Evolutionary conservation across 1,284 basidiomycete species (phyloP).

Genomic region (Cryptococcus maquisensis): DNA sequence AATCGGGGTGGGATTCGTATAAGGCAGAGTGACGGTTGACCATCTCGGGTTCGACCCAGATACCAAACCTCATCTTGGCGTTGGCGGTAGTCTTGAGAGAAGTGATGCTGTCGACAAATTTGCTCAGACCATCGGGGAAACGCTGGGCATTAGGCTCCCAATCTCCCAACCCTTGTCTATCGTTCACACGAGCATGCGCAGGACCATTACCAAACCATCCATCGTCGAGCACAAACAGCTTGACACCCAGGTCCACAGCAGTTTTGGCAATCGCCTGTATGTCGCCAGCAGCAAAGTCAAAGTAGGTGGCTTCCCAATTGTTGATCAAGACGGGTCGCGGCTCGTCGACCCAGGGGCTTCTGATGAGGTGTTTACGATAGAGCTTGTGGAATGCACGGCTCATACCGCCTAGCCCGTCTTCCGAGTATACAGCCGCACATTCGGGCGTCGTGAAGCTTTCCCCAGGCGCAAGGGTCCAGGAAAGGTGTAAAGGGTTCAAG

Average conservation of each 20-base stretch:
- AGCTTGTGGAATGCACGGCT: slow-evolving; percentile 17
- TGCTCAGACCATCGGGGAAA: slow-evolving; percentile 26
- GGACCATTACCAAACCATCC: slow-evolving; percentile 36
- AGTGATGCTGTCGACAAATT: slow-evolving; percentile 14
- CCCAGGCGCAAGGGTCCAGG: too few relatives aligned
- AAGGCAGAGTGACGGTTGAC: slow-evolving; percentile 31
- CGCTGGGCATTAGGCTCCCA: slow-evolving; percentile 29
- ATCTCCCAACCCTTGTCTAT: slow-evolving; percentile 27
- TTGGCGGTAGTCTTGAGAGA: slow-evolving; percentile 6
- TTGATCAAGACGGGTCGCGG: slow-evolving; percentile 31
- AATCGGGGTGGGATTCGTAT: slow-evolving; percentile 34
- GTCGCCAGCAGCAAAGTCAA: slow-evolving; percentile 25
- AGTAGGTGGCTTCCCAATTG: slow-evolving; percentile 40
- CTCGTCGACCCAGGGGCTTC: slow-evolving; percentile 10
- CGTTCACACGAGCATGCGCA: not conserved
- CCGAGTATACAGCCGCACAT: too few relatives aligned
- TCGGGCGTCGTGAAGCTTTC: too few relatives aligned
- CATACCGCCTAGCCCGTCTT: too few relatives aligned
- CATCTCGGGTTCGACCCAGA: slow-evolving; percentile 44
- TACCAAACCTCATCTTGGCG: slow-evolving; percentile 24
- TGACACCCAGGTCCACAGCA: slow-evolving; percentile 25
- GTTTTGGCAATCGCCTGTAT: slow-evolving; percentile 22
- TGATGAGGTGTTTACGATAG: slow-evolving; percentile 26
- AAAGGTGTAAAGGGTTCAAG: too few relatives aligned
- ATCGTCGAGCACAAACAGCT: slow-evolving; percentile 39